Base-by-base conservation (phyloP, 805 yeast species). In the Metschnikowia hibisci region DNA sequence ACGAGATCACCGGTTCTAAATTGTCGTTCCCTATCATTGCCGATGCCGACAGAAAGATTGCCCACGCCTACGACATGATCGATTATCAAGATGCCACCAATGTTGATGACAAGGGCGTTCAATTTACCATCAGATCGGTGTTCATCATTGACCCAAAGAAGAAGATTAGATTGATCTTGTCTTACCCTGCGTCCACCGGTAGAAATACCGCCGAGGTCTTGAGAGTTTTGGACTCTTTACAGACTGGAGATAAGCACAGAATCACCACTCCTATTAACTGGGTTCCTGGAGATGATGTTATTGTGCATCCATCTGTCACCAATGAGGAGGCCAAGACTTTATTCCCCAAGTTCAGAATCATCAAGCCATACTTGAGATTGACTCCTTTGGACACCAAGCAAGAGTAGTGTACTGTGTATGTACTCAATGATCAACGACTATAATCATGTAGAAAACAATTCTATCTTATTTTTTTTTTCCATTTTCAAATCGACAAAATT, bases 181-280 rank as follows among this genome's bases (percentile, higher is more conserved):
- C 91, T 16, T 89, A 89, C 76, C 97, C 97, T 45, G 93, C 96
- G 47, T 84, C 95, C 35, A 82, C 87, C 48, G 97, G 97, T 64
- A 85, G 97, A 77, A 89, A 90, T 81, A 78, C 96, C 49, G 78
- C 86, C 45, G 97, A 89, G 75, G 91, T 89, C 29, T 75, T 90
- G 66, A 84, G 97, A 72, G 95, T 85, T 44, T 71, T 89, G 52
- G 96, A 87, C 64, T 85, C 96, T 42, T 73, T 89, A 64, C 96
- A 88, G 74, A 72, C 81, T 51, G 87, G 88, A 56, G 96, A 90
- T 68, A 75, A 78, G 62, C 73, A 79, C 68, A 87, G 91, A 60
- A 78, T 89, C 53, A 93, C 87, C 48, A 89, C 96, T 34, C 96
- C 96, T 47, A 85, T 87, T 62, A 81, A 90, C 78, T 89, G 97